Conservation (phyloP, 2,329 filamentous ascomycete species). For the Calonectria pseudoturangicola region DNA sequence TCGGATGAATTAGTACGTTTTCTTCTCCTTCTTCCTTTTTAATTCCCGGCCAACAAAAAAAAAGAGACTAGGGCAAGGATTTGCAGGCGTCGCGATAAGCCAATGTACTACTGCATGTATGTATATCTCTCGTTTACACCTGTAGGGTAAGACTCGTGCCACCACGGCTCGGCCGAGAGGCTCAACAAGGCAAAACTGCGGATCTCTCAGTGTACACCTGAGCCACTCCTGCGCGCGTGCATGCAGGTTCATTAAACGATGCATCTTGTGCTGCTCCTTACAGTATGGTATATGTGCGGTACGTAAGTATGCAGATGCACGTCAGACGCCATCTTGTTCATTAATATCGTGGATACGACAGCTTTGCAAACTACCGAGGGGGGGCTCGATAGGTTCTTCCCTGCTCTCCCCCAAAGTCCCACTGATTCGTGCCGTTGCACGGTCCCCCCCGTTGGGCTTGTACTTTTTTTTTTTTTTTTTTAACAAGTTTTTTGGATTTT, state of each 20-base stretch:
- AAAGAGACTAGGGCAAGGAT: background rate
- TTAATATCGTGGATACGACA: constrained; percentile 32
- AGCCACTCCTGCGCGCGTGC: background rate
- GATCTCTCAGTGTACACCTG: background rate
- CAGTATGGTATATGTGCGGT: constrained; percentile 22
- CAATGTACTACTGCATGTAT: too few species aligned
- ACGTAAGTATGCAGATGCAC: constrained; percentile 35
- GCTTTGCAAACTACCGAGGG: constrained; percentile 27
- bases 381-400: constrained; percentile 12
- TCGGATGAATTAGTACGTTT: background rate
- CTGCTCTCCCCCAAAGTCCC: constrained; percentile 7
- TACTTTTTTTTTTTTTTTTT: background rate
- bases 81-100: background rate
- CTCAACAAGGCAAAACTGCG: background rate
- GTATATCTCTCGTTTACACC: background rate
- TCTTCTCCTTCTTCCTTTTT: too few species aligned
- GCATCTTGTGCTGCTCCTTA: constrained; percentile 14
- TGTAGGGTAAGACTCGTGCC: constrained; percentile 28
- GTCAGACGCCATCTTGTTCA: constrained; percentile 39
- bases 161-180: constrained; percentile 1
- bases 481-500: background rate
- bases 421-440: constrained; percentile 22
- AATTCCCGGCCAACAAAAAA: too few species aligned
- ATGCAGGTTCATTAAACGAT: constrained; percentile 36
- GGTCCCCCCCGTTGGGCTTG: background rate